A percentile compares a stretch with the other conserved stretches of the same genome.
Conservation (phyloP, 306 rosid genomes). For the Ammopiptanthus mongolicus region DNA sequence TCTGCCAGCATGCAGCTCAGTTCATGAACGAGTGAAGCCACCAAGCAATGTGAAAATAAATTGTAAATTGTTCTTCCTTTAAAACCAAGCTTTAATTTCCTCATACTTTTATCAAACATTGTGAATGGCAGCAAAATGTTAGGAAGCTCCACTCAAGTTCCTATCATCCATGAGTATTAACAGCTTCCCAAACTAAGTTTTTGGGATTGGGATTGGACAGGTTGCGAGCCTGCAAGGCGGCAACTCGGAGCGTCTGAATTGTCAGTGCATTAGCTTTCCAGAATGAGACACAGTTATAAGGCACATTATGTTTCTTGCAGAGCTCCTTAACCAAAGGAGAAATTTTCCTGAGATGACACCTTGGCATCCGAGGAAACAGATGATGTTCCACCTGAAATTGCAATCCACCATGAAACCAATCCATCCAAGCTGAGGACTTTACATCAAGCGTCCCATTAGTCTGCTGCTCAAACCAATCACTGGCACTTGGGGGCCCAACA, state of each 20-base stretch:
- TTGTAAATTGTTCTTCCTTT: conserved; percentile 16
- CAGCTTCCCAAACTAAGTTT: conserved; percentile 61
- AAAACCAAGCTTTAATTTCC: conserved; percentile 26
- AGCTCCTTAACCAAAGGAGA: conserved; percentile 48
- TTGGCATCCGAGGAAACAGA: conserved; percentile 50
- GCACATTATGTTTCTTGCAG: conserved; percentile 49
- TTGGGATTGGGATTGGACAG: conserved; percentile 38
- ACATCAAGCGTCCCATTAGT: conserved; percentile 42
- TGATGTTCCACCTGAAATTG: conserved; percentile 64
- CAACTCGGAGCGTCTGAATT: conserved; percentile 33
- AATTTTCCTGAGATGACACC: conserved; percentile 40
- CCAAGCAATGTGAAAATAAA: conserved; percentile 19
- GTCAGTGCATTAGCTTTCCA: conserved; percentile 42
- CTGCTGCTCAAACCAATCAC: conserved; percentile 57
- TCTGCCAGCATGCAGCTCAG: conserved; percentile 1
- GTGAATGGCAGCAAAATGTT: conserved; percentile 7
- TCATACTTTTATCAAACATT: not conserved
- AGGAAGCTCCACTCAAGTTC: conserved; percentile 8
- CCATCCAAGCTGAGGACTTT: conserved; percentile 52
- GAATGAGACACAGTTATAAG: conserved; percentile 44
- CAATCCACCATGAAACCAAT: conserved; percentile 66
- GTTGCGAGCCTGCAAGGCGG: conserved; percentile 57
- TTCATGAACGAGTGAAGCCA: conserved; percentile 19
- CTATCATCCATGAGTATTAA: conserved; percentile 47
- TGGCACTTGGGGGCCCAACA: conserved; percentile 42